Conservation (phyloP, 2,329 filamentous ascomycete species). For the Trichoderma lentiforme region DNA sequence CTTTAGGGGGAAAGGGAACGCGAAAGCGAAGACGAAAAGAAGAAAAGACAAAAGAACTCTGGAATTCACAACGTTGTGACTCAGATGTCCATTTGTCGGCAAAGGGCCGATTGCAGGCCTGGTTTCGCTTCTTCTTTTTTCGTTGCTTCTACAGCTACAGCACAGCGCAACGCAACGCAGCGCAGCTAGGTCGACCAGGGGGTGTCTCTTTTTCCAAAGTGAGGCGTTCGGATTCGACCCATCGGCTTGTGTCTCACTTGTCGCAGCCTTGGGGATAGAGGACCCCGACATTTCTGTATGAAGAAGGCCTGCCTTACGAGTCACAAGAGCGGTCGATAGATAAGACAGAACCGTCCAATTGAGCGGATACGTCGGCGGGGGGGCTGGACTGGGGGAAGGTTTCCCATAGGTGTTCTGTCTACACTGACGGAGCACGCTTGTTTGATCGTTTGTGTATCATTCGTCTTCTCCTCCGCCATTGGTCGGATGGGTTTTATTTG, state of each 20-base stretch:
- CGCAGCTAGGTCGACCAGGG: background rate
- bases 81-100: background rate
- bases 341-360: background rate
- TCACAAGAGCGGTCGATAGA: conserved; percentile 9
- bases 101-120: conserved; percentile 7
- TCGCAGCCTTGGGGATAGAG: background rate
- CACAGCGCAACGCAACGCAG: background rate
- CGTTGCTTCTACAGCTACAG: background rate
- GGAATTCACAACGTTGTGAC: background rate
- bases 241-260: background rate
- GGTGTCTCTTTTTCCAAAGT: background rate
- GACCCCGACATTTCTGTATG: conserved; percentile 8
- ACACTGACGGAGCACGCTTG: background rate
- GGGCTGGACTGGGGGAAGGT: background rate
- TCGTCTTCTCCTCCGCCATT: background rate
- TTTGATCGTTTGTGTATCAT: background rate
- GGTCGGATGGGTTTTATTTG: background rate
- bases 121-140: background rate
- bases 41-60: background rate
- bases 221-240: conserved; percentile 1
- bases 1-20: background rate
- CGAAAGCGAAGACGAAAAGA: background rate
- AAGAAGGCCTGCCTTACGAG: background rate
- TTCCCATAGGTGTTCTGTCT: background rate
- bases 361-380: background rate